Evolutionary conservation across 148 eudicot genomes (phyloP).

Genomic region (Hydrangea macrophylla): DNA sequence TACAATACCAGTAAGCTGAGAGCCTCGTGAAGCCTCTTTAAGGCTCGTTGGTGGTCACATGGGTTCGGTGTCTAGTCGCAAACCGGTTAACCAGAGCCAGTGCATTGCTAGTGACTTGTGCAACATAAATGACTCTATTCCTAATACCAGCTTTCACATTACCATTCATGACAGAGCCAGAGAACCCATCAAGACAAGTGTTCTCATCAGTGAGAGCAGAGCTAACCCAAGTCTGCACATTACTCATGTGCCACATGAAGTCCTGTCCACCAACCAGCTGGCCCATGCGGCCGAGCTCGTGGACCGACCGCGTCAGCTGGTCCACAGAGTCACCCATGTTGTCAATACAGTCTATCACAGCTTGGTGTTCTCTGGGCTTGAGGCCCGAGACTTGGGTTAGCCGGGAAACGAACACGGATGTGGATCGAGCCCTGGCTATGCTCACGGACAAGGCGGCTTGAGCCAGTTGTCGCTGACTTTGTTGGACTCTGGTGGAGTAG

Average conservation of each 20-base stretch:
- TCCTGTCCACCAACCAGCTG: conserved; percentile 22
- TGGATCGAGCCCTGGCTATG: conserved; percentile 35
- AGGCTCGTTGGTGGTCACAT: neutral
- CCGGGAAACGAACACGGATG: conserved; percentile 30
- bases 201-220: conserved; percentile 50
- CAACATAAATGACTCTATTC: conserved; percentile 28
- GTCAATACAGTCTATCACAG: conserved; percentile 53
- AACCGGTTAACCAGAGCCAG: conserved; percentile 57
- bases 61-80: conserved; percentile 16
- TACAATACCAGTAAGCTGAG: neutral
- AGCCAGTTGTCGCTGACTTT: conserved; percentile 41
- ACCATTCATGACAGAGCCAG: conserved; percentile 21
- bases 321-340: conserved; percentile 46
- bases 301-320: conserved; percentile 47
- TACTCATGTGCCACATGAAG: conserved; percentile 59
- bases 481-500: conserved; percentile 36
- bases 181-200: conserved; percentile 57
- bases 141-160: conserved; percentile 28
- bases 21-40: neutral
- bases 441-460: conserved; percentile 53
- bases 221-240: conserved; percentile 71
- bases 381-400: conserved; percentile 25
- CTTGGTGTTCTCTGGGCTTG: conserved; percentile 40
- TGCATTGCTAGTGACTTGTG: conserved; percentile 58
- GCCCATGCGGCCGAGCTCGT: conserved; percentile 41